Conservation (phyloP, 768 basidiomycete genomes). For the Leccinum disarticulatum region DNA sequence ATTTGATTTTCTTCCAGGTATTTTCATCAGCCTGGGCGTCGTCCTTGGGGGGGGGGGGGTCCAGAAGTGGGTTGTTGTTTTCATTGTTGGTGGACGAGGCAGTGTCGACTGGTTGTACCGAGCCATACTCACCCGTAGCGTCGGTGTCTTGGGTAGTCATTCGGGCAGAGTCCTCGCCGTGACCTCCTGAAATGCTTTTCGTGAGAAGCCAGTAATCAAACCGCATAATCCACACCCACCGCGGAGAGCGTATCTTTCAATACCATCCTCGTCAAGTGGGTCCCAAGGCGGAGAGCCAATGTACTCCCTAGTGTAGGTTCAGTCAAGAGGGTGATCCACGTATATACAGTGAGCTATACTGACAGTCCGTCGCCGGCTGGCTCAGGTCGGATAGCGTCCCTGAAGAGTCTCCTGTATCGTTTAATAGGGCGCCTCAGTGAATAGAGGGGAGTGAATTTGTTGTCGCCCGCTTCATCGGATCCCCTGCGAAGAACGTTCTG, state of each 20-base stretch:
- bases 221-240: constrained; percentile 7
- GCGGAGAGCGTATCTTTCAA: constrained; percentile 19
- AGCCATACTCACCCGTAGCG: no score
- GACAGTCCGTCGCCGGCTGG: constrained; percentile 20
- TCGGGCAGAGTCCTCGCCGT: no score
- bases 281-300: constrained; percentile 24
- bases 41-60: no score
- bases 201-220: constrained; percentile 1
- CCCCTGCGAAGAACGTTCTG: constrained; percentile 17
- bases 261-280: constrained; percentile 28
- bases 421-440: constrained; percentile 15
- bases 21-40: no score
- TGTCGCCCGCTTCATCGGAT: constrained; percentile 11
- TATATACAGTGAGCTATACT: constrained; percentile 5
- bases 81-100: no score
- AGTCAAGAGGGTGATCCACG: background rate
- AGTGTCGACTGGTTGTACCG: no score
- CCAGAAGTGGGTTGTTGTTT: no score
- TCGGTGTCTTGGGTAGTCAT: no score
- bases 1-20: no score
- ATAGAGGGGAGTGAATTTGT: constrained; percentile 23
- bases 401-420: constrained; percentile 14
- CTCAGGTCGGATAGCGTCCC: constrained; percentile 14
- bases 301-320: constrained; percentile 21
- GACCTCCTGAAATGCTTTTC: constrained; percentile 1